These are phyloP conservation scores for Eucalyptus regnans DNA, from an alignment of 345 rosid species.

Conservation along the genomic window DNA sequence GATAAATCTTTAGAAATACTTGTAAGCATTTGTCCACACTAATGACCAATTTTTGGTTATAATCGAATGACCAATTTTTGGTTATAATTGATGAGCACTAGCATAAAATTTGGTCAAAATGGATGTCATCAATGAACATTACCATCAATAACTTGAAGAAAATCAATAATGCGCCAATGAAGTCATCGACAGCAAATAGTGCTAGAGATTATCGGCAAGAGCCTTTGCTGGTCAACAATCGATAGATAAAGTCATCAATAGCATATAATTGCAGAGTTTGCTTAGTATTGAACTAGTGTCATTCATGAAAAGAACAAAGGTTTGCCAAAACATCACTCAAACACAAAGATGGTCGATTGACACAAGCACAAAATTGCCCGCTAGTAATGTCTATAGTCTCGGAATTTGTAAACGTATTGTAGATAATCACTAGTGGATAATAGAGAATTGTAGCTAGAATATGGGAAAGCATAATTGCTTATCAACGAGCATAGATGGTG, in stretches of 20 bases:
- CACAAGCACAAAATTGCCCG: background rate
- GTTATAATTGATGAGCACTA: background rate
- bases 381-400: background rate
- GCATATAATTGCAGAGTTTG: background rate
- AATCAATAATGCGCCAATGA: no score
- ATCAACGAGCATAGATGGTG: background rate
- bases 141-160: background rate
- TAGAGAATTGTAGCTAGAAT: background rate
- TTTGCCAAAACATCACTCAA: background rate
- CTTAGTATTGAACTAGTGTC: background rate
- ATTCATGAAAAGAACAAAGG: background rate
- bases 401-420: no score
- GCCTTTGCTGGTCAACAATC: background rate
- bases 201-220: background rate
- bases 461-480: background rate
- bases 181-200: background rate
- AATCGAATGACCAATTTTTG: background rate
- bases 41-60: background rate
- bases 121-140: background rate
- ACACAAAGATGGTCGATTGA: background rate
- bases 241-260: background rate
- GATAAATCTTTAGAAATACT: background rate
- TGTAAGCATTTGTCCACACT: background rate
- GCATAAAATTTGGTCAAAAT: no score
- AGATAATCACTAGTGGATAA: background rate